Evolutionary conservation across 495 filamentous ascomycete genomes (phyloP), one percentile per base, ranked within the genome.

Genomic region (Rusavskia elegans): DNA sequence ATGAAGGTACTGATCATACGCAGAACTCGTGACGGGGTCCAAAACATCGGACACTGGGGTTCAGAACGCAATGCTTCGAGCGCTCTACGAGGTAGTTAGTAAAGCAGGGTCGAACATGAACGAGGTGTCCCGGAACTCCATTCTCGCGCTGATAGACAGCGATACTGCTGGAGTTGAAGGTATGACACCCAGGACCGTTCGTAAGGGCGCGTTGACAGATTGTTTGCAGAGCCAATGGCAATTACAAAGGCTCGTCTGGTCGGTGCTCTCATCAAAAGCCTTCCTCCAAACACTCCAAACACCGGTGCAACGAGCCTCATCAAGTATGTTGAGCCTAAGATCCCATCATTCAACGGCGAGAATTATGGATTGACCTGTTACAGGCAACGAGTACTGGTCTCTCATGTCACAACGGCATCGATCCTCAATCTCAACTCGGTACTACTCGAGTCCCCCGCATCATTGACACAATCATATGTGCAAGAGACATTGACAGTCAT

Each of bases 81-180:
- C 93, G 5, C 70, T 98, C 40, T 95, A 89, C 61, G 92, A 97
- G 62, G 92, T 97, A 23, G 80, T 97, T 49, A 89, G 87, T 67
- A 96, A 95, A 68, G 89, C 89, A 10, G 92, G 93, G 27, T 69
- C 69, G 20, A 96, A 90, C 64, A 98, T 97, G 92, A 87, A 85
- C 58, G 92, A 96, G 57, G 73, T 76, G 45, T 95, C 90, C 32
- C 80, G 88, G 49, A 74, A 75, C 53, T 79, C 88, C 1, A 84
- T 97, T 5, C 72, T 97, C 6, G 78, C 77, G 13, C 72, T 98
- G 29, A 94, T 97, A 55, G 92, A 97, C 63, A 81, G 80, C 55
- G 87, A 92, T 55, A 68, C 74, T 14, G 84, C 86, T 54, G 83
- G 85, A 53, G 71, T 76, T 51, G 86, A 88, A 53, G 76, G 77